Evolutionary conservation across 176 grass and related monocot genomes (phyloP).

Genomic region (Luzula sylvatica): DNA sequence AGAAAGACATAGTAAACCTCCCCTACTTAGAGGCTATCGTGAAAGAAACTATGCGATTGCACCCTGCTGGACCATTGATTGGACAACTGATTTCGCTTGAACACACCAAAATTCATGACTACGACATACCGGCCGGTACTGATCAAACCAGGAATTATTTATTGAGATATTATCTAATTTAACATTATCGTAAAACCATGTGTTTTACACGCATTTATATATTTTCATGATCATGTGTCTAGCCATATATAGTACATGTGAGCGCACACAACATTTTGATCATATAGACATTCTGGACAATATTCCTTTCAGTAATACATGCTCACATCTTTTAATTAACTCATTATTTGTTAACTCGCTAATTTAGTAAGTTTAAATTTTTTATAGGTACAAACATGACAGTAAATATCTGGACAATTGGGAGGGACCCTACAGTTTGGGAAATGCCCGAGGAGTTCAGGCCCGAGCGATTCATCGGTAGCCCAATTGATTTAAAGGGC

Average conservation of each 20-base stretch:
- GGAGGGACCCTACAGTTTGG: conserved; percentile 45
- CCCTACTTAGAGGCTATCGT: conserved; percentile 52
- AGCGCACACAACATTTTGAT: too few species aligned
- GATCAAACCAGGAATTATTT: too few species aligned
- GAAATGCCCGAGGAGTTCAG: conserved; percentile 41
- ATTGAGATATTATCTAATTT: too few species aligned
- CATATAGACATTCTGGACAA: too few species aligned
- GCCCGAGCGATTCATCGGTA: conserved; percentile 27
- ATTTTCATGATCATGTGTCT: too few species aligned
- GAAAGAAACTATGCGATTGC: conserved; percentile 55
- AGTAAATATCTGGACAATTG: conserved; percentile 52
- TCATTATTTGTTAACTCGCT: too few species aligned
- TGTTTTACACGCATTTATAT: too few species aligned
- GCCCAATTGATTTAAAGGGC: conserved; percentile 32
- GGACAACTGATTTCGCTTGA: conserved; percentile 36
- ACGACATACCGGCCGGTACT: conserved; percentile 30
- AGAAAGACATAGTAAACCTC: conserved; percentile 36
- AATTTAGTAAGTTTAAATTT: too few species aligned
- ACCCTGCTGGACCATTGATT: conserved; percentile 46
- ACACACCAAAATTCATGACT: conserved; percentile 28
- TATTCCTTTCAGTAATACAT: too few species aligned
- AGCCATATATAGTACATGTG: too few species aligned
- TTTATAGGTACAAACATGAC: conserved; percentile 28
- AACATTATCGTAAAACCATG: too few species aligned
- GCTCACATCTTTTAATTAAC: too few species aligned